Evolutionary conservation across 1,284 basidiomycete species (phyloP).

Genomic region (Meripilus lineatus): DNA sequence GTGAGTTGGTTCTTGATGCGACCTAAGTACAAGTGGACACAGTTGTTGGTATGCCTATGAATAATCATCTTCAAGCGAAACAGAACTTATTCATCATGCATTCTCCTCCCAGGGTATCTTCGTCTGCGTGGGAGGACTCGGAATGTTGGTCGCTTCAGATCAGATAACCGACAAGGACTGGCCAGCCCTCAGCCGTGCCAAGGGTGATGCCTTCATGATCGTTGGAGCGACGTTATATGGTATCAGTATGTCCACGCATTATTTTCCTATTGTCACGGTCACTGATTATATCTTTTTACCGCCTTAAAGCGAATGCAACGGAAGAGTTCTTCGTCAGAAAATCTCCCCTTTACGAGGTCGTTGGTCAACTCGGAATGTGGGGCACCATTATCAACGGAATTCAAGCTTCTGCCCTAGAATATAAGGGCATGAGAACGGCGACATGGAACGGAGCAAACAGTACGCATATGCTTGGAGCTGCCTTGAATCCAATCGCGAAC

Average conservation of each 20-base stretch:
- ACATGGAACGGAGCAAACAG: slow-evolving; percentile 70
- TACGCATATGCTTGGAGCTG: too few species aligned
- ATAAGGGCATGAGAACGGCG: slow-evolving; percentile 54
- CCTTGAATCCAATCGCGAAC: slow-evolving; percentile 1
- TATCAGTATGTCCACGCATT: slow-evolving; percentile 52
- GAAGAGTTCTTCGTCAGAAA: slow-evolving; percentile 83
- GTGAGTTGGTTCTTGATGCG: slow-evolving; percentile 81
- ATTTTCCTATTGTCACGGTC: neutral
- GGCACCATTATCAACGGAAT: slow-evolving; percentile 75
- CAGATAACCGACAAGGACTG: slow-evolving; percentile 67
- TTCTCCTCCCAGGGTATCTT: slow-evolving; percentile 50
- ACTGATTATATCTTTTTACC: slow-evolving; percentile 22
- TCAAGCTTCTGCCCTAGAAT: slow-evolving; percentile 74
- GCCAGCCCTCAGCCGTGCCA: slow-evolving; percentile 57
- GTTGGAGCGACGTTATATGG: slow-evolving; percentile 82
- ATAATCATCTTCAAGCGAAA: neutral
- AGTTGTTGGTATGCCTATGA: slow-evolving; percentile 51
- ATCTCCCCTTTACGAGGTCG: slow-evolving; percentile 79
- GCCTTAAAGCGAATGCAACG: slow-evolving; percentile 83
- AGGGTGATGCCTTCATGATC: slow-evolving; percentile 86
- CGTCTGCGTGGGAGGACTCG: slow-evolving; percentile 73
- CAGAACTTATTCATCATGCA: neutral
- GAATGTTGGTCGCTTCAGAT: slow-evolving; percentile 71
- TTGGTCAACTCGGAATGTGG: slow-evolving; percentile 83
- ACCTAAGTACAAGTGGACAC: slow-evolving; percentile 76